Evolutionary conservation across 768 basidiomycete species (phyloP).

Genomic region (Trichaptum fuscoviolaceum): DNA sequence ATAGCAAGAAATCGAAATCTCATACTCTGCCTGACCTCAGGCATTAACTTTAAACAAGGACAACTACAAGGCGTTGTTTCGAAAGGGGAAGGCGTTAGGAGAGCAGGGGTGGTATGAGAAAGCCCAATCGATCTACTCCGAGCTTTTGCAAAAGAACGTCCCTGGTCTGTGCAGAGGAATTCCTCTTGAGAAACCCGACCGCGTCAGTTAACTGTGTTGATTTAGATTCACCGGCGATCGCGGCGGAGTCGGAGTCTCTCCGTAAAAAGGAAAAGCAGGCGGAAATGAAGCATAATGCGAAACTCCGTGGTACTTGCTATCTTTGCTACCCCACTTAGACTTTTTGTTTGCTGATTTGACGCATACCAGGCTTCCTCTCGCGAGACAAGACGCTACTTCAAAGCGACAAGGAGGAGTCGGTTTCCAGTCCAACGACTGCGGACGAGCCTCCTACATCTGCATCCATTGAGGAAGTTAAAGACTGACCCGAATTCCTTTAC

Average conservation of each 20-base stretch:
- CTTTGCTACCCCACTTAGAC: background rate
- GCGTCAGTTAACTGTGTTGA: background rate
- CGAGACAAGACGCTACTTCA: slow-evolving; percentile 20
- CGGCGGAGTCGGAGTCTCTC: slow-evolving; percentile 61
- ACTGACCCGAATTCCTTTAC: background rate
- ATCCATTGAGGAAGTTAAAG: slow-evolving; percentile 1
- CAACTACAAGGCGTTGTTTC: slow-evolving; percentile 75
- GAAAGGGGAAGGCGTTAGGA: slow-evolving; percentile 75
- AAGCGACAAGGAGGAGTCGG: background rate
- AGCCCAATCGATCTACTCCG: slow-evolving; percentile 58
- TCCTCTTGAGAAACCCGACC: background rate
- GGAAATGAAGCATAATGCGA: slow-evolving; percentile 59
- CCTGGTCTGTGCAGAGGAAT: slow-evolving; percentile 35
- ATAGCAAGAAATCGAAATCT: background rate
- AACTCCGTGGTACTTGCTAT: slow-evolving; percentile 56
- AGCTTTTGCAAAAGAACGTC: slow-evolving; percentile 59
- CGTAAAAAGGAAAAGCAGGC: slow-evolving; percentile 60
- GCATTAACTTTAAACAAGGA: slow-evolving; percentile 68
- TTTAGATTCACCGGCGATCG: slow-evolving; percentile 51
- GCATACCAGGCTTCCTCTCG: slow-evolving; percentile 25
- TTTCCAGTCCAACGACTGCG: background rate
- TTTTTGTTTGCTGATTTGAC: background rate
- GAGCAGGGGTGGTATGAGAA: slow-evolving; percentile 75
- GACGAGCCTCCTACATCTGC: background rate
- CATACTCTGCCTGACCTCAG: slow-evolving; percentile 29